A percentile compares a stretch with the other conserved stretches of the same genome.
These are phyloP conservation scores for Galerina sulciceps DNA, from an alignment of 768 basidiomycete genomes.

Conservation along the genomic window DNA sequence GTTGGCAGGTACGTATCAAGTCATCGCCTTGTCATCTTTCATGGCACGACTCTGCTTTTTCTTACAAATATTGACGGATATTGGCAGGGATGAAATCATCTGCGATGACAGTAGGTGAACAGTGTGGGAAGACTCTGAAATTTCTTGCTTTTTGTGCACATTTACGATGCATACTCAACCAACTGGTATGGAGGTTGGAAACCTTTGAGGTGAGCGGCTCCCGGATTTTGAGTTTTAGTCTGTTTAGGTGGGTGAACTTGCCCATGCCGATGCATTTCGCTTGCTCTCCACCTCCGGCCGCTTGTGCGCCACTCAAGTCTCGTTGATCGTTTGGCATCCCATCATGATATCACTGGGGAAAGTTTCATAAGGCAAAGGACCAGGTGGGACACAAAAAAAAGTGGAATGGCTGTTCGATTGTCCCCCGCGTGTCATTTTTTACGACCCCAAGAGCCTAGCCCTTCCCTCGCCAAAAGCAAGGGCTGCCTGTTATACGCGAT, in stretches of 20 bases:
- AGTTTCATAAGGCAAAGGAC: background rate
- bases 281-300: background rate
- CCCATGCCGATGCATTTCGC: no score
- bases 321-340: background rate
- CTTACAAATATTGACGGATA: no score
- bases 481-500: background rate
- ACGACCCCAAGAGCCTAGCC: background rate
- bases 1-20: background rate
- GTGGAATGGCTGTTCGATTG: no score
- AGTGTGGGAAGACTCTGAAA: background rate
- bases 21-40: no score
- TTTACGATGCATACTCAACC: no score
- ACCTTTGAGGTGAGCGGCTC: no score
- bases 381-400: background rate
- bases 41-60: no score
- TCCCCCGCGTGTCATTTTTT: background rate
- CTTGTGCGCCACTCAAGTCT: background rate
- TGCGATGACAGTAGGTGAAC: background rate
- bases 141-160: no score
- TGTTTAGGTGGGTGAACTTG: no score
- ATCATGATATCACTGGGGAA: conserved; percentile 10
- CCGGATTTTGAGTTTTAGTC: no score
- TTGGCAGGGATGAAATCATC: background rate
- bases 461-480: background rate
- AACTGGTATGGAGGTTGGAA: no score